Conservation (phyloP, 805 yeast genomes). For the Yarrowia bubula region DNA sequence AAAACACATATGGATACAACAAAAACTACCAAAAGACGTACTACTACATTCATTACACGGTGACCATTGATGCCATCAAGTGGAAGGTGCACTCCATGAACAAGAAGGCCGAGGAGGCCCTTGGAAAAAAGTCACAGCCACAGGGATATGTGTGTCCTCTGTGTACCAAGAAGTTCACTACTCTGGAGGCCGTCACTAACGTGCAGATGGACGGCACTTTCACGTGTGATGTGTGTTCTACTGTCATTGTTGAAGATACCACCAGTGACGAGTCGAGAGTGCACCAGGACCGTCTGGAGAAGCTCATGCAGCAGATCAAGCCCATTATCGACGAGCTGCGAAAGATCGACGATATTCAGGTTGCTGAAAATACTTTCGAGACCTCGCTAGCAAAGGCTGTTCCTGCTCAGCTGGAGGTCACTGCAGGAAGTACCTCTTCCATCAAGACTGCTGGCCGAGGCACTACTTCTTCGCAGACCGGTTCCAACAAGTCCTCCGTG, state of each 20-base stretch:
- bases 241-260: slow-evolving; percentile 79
- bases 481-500: slow-evolving; percentile 41
- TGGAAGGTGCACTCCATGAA: slow-evolving; percentile 94
- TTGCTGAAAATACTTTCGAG: slow-evolving; percentile 89
- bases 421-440: slow-evolving; percentile 28
- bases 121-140: slow-evolving; percentile 81
- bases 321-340: slow-evolving; percentile 82
- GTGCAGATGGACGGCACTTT: slow-evolving; percentile 79
- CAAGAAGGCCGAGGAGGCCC: slow-evolving; percentile 71
- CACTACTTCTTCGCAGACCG: slow-evolving; percentile 16
- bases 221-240: slow-evolving; percentile 80
- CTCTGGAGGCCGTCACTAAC: slow-evolving; percentile 82
- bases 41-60: slow-evolving; percentile 84
- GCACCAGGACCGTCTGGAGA: slow-evolving; percentile 77
- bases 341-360: slow-evolving; percentile 72
- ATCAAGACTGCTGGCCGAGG: slow-evolving; percentile 30
- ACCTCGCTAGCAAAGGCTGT: slow-evolving; percentile 74
- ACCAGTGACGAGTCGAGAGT: slow-evolving; percentile 75
- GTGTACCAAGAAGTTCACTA: slow-evolving; percentile 76
- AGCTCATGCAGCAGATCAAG: slow-evolving; percentile 83
- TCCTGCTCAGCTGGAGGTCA: slow-evolving; percentile 53
- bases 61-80: slow-evolving; percentile 91
- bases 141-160: slow-evolving; percentile 91
- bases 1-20: slow-evolving; percentile 24
- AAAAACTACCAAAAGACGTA: slow-evolving; percentile 57